These are phyloP conservation scores for Neonectria punicea DNA, from an alignment of 2,329 filamentous ascomycete species.

Conservation along the genomic window DNA sequence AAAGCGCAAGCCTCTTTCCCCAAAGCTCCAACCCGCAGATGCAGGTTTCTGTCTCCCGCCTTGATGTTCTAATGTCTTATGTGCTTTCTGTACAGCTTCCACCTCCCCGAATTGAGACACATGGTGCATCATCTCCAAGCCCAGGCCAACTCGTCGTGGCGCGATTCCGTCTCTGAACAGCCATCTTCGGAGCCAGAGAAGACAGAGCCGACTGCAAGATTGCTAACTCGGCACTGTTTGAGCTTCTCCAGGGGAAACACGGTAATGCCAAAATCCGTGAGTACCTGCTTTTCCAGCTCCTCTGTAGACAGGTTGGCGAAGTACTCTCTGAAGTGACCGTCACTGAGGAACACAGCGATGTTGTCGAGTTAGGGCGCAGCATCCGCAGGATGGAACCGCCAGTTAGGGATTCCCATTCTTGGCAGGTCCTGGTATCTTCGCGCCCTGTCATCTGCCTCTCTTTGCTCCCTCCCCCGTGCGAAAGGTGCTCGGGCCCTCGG, in stretches of 20 bases:
- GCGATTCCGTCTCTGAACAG: not conserved
- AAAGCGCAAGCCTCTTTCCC: not conserved
- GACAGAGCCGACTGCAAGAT: not conserved
- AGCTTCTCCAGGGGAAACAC: too few species aligned
- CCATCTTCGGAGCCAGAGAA: not conserved
- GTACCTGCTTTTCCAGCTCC: too few species aligned
- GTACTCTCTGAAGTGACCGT: not conserved
- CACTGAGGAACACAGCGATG: not conserved
- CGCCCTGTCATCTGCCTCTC: not conserved
- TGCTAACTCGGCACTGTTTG: too few species aligned
- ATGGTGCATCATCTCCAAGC: not conserved
- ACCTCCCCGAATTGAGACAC: not conserved
- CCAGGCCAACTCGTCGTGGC: not conserved
- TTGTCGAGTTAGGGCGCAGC: not conserved
- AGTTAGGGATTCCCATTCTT: not conserved
- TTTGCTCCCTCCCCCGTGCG: not conserved
- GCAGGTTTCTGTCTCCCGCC: not conserved
- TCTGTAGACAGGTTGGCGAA: too few species aligned
- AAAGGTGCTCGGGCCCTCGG: not conserved
- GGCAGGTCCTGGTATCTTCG: not conserved
- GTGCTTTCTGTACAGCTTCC: not conserved
- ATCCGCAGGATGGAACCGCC: too few species aligned
- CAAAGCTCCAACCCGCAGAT: not conserved
- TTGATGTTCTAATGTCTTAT: not conserved
- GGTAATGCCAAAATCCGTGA: too few species aligned